Conservation (phyloP, 2,329 filamentous ascomycete genomes). For the Colletotrichum siamense region DNA sequence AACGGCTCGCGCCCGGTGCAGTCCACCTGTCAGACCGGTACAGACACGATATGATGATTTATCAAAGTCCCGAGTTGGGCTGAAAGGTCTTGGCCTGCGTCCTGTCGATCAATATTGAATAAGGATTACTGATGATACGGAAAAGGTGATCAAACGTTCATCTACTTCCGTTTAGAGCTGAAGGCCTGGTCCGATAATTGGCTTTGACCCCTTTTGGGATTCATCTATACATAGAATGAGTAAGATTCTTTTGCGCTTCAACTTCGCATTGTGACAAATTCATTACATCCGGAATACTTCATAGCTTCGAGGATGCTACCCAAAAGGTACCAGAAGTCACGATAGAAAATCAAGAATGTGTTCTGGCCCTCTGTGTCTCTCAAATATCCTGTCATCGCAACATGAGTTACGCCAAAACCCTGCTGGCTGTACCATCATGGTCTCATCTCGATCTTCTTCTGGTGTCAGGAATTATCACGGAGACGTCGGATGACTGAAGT, state of each 20-base stretch:
- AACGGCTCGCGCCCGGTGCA: background rate
- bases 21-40: background rate
- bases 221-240: background rate
- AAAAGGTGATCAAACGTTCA: background rate
- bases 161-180: background rate
- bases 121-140: background rate
- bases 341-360: rapidly evolving
- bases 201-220: background rate
- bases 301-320: background rate
- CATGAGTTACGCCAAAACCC: background rate
- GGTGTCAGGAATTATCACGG: background rate
- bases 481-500: background rate
- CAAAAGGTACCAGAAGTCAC: background rate
- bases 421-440: background rate
- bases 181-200: background rate
- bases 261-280: background rate
- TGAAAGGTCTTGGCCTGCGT: background rate
- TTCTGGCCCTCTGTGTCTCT: rapidly evolving
- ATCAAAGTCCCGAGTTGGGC: background rate
- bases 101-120: background rate
- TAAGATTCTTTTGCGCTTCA: background rate
- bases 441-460: background rate
- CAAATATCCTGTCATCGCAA: rapidly evolving
- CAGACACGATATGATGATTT: background rate
- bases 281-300: background rate